Evolutionary conservation across 2,329 filamentous ascomycete species (phyloP).

Genomic region (Samsoniella hepiali): DNA sequence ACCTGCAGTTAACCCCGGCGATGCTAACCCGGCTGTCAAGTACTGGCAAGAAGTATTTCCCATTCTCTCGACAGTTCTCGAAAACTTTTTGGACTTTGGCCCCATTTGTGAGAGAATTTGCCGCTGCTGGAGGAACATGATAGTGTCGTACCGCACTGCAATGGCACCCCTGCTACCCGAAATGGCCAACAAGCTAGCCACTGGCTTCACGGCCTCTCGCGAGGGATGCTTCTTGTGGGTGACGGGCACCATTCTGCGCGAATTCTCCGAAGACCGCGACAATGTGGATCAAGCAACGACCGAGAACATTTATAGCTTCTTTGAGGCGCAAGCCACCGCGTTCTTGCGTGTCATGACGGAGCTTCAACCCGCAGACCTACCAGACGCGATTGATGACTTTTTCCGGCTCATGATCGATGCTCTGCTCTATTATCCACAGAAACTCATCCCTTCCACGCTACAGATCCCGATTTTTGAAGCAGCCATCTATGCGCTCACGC

Average conservation of each 20-base stretch:
- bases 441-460: slow-evolving; percentile 74
- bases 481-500: slow-evolving; percentile 76
- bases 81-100: slow-evolving; percentile 79
- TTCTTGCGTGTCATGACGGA: slow-evolving; percentile 90
- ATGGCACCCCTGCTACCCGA: slow-evolving; percentile 80
- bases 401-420: slow-evolving; percentile 91
- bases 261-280: slow-evolving; percentile 89
- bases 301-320: slow-evolving; percentile 88
- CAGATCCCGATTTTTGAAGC: slow-evolving; percentile 83
- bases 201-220: slow-evolving; percentile 77
- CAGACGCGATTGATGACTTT: slow-evolving; percentile 89
- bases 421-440: slow-evolving; percentile 85
- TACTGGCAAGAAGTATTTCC: slow-evolving; percentile 96
- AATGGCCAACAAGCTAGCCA: slow-evolving; percentile 83
- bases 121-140: slow-evolving; percentile 94
- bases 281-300: slow-evolving; percentile 78
- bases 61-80: slow-evolving; percentile 78
- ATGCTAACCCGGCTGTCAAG: slow-evolving; percentile 86
- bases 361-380: slow-evolving; percentile 69
- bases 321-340: slow-evolving; percentile 85
- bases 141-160: slow-evolving; percentile 88
- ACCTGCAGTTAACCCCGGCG: slow-evolving; percentile 67
- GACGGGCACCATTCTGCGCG: slow-evolving; percentile 87
- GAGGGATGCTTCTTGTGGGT: slow-evolving; percentile 99
- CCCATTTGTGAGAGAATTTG: slow-evolving; percentile 93